Percentiles rank a stretch among this genome's conserved stretches.
Evolutionary conservation across 2,329 filamentous ascomycete species (phyloP).

Genomic region (Ophiostoma piceae): DNA sequence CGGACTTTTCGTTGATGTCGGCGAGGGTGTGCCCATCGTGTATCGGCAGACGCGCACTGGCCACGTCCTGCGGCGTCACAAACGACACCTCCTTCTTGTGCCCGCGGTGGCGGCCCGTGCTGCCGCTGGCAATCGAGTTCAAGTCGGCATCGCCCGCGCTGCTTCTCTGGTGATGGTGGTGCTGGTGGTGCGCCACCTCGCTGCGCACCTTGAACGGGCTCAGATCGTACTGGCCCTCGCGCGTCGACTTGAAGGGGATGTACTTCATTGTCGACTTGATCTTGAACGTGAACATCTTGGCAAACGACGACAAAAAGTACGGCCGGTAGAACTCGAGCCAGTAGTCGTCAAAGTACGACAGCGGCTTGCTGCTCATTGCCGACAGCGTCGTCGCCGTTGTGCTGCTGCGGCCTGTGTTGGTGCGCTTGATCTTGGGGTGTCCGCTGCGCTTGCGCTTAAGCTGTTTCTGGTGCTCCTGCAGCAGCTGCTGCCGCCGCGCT

Average conservation of each 20-base stretch:
- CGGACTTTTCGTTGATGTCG: conserved; percentile 14
- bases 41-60: conserved; percentile 28
- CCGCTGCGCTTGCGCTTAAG: conserved; percentile 13
- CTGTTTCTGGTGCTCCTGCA: conserved; percentile 16
- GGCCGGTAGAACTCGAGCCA: conserved; percentile 97
- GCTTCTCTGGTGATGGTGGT: conserved; percentile 59
- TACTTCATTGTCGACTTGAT: conserved; percentile 87
- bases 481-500: neutral
- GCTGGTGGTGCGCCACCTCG: conserved; percentile 34
- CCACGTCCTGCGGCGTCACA: conserved; percentile 51
- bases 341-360: conserved; percentile 78
- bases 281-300: conserved; percentile 87
- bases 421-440: neutral
- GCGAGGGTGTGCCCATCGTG: conserved; percentile 17
- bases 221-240: conserved; percentile 71
- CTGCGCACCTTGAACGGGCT: conserved; percentile 82
- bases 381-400: conserved; percentile 19
- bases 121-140: conserved; percentile 52
- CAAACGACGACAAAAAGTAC: conserved; percentile 77
- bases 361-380: conserved; percentile 39
- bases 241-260: conserved; percentile 67
- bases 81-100: conserved; percentile 65
- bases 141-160: conserved; percentile 60
- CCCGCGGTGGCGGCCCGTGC: conserved; percentile 30
- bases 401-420: neutral